Base-by-base conservation (phyloP, 495 filamentous ascomycete genomes). In the Platismatia glauca region DNA sequence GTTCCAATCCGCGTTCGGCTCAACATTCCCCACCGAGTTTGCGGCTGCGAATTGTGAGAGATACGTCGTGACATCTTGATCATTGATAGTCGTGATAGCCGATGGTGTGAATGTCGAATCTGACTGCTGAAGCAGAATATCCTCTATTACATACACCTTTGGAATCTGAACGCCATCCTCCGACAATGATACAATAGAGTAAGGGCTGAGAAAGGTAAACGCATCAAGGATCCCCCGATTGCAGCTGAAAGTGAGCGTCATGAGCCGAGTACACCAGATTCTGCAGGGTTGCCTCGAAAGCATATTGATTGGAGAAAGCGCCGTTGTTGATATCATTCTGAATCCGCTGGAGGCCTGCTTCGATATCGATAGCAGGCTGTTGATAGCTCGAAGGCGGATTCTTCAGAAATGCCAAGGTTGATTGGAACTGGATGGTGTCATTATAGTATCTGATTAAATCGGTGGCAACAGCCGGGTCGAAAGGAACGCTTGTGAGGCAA, bases 371-470 rank as follows among this genome's bases (percentile, higher is more conserved):
- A 2, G 77, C 64, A 4, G 79, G 81, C 66, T 81, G 79, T 33
- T 78, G 75, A 69, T 85, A 86, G 18, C 73, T 76, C n/a, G 71
- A 57, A 2, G 82, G 81, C 13, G 83, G 83, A 29, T 76, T 74
- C 71, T 81, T 81, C 15, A 84, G 72, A 68, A 80, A 81, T n/a
- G 77, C 73, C 29, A 83, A 55, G 0, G 82, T 84, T 37, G 73
- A 78, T 61, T 85, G 82, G 59, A 84, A 85, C 66, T 84, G 76
- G 6, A 85, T 61, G 5, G 77, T 80, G 50, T 82, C 76, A 61
- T 78, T 79, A 53, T 76, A 80, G 67, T 84, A 82, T 29, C 71
- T 67, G 27, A 84, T 33, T 60, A 84, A 83, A 11, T 73, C 66
- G 13, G 73, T 70, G 9, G 77, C 81, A 18, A 78, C 76, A 35